Conservation (phyloP, 805 yeast species). For the Barnettozyma siamensis region DNA sequence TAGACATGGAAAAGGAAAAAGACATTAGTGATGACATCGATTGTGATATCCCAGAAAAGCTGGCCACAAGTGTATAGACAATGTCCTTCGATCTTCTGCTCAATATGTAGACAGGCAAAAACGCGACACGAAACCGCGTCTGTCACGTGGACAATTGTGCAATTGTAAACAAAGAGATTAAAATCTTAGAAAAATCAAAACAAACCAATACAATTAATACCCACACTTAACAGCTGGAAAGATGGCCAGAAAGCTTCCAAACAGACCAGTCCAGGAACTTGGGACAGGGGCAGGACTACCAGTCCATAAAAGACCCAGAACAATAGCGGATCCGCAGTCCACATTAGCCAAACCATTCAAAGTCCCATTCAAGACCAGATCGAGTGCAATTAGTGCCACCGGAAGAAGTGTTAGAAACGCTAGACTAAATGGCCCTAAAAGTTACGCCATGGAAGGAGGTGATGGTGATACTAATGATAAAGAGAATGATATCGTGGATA, state of each 20-base stretch:
- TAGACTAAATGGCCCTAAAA: slow-evolving; percentile 32
- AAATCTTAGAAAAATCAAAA: slow-evolving; percentile 5
- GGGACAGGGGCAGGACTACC: slow-evolving; percentile 71
- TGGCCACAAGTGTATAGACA: slow-evolving; percentile 17
- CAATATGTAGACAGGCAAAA: too few relatives aligned
- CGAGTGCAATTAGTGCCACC: slow-evolving; percentile 18
- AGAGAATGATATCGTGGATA: slow-evolving; percentile 31
- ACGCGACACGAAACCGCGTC: slow-evolving; percentile 6
- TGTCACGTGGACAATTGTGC: slow-evolving; percentile 4
- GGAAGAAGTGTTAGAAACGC: slow-evolving; percentile 25
- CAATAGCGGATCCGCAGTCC: slow-evolving; percentile 44
- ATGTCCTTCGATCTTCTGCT: too few relatives aligned
- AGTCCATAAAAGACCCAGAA: slow-evolving; percentile 48
- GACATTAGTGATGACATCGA: slow-evolving; percentile 28
- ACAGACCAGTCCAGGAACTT: slow-evolving; percentile 39
- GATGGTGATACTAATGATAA: slow-evolving; percentile 23
- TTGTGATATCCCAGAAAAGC: slow-evolving; percentile 29
- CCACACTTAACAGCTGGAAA: neutral
- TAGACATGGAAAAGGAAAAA: slow-evolving; percentile 30
- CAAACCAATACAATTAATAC: neutral
- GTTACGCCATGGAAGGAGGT: slow-evolving; percentile 36
- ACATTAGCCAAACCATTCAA: slow-evolving; percentile 62
- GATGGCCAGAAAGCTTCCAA: slow-evolving; percentile 37
- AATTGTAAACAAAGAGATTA: slow-evolving; percentile 3
- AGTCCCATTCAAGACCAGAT: slow-evolving; percentile 46